These are phyloP conservation scores for Penicillium frequentans DNA, from an alignment of 2,329 filamentous ascomycete species.

Conservation along the genomic window DNA sequence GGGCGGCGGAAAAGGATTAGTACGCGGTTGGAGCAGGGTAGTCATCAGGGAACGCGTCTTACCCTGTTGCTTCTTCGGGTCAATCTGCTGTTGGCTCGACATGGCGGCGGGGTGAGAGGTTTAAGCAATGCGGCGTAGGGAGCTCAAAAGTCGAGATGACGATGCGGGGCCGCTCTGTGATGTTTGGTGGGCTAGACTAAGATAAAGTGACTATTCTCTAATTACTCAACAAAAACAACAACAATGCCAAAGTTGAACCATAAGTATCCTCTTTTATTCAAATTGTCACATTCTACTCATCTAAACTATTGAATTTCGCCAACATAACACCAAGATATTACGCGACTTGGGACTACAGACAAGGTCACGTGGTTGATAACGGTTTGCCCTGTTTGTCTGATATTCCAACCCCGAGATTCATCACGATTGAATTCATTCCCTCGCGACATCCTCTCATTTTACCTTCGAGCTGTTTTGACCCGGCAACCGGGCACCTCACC, in stretches of 20 bases:
- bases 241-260: no score
- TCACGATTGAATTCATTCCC: conserved; percentile 6
- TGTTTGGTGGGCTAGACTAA: conserved; percentile 11
- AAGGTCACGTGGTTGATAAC: conserved; percentile 25
- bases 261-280: neutral
- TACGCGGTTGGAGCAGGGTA: neutral
- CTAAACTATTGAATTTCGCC: neutral
- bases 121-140: conserved; percentile 10
- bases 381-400: conserved; percentile 33
- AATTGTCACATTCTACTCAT: accelerated
- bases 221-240: neutral
- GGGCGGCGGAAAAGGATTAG: conserved; percentile 8
- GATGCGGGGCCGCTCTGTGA: conserved; percentile 31
- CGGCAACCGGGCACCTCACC: neutral
- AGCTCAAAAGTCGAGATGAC: conserved; percentile 32
- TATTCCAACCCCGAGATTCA: conserved; percentile 8
- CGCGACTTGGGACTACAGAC: neutral
- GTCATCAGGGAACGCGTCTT: conserved; percentile 5
- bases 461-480: neutral
- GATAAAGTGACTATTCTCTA: neutral
- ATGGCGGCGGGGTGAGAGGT: conserved; percentile 25
- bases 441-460: neutral
- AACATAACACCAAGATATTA: neutral
- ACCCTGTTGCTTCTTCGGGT: conserved; percentile 51
- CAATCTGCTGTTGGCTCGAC: conserved; percentile 42